Percentiles rank a stretch among this genome's conserved stretches.
Evolutionary conservation across 805 yeast species (phyloP).

Genomic region (Candida andamanensis): DNA sequence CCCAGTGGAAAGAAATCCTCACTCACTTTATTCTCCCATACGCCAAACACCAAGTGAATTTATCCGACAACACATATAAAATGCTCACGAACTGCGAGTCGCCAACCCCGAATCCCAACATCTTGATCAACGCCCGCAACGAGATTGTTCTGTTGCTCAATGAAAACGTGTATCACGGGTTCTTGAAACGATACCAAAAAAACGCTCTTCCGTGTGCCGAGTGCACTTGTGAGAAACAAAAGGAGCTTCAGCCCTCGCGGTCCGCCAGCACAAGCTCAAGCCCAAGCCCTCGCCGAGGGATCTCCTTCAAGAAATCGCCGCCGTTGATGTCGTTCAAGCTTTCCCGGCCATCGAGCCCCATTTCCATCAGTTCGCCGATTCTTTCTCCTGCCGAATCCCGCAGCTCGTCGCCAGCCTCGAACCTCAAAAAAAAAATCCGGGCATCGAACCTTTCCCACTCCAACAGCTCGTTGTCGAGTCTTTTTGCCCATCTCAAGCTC

Average conservation of each 20-base stretch:
- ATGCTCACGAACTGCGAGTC: constrained; percentile 15
- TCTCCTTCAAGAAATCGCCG: constrained; percentile 6
- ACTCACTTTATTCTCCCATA: constrained; percentile 35
- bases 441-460: constrained; percentile 5
- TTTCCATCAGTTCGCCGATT: constrained; percentile 6
- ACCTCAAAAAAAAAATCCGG: neutral
- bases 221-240: constrained; percentile 5
- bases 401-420: constrained; percentile 1
- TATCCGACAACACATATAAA: constrained; percentile 35
- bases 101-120: constrained; percentile 22
- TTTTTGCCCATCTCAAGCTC: constrained; percentile 14
- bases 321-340: constrained; percentile 3
- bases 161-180: constrained; percentile 28
- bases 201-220: constrained; percentile 1
- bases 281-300: neutral
- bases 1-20: constrained; percentile 38
- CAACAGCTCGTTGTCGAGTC: constrained; percentile 9
- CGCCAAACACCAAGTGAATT: constrained; percentile 45
- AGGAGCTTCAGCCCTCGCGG: neutral
- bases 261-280: neutral
- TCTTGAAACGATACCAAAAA: constrained; percentile 10
- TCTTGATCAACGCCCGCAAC: constrained; percentile 22
- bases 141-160: constrained; percentile 29
- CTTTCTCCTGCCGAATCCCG: constrained; percentile 7
- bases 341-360: constrained; percentile 6